Evolutionary conservation across 2,329 filamentous ascomycete genomes (phyloP).

Genomic region (Nemania diffusa): DNA sequence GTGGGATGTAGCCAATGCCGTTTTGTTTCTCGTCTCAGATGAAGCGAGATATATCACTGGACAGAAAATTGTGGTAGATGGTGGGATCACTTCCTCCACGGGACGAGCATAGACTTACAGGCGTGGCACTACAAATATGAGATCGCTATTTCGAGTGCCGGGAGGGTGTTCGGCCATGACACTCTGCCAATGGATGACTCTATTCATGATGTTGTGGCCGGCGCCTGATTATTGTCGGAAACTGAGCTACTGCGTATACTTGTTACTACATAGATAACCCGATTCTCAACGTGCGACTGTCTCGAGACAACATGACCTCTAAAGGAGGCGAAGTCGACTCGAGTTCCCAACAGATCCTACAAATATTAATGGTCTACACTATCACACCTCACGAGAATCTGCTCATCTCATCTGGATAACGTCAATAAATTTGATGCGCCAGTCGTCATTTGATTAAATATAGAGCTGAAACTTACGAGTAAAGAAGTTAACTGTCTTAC

Average conservation of each 20-base stretch:
- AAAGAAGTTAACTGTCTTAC: not conserved
- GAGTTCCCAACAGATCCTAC: too few relatives aligned
- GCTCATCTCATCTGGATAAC: not conserved
- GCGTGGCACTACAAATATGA: not conserved
- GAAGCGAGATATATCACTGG: slow-evolving; percentile 71
- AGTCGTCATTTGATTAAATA: not conserved
- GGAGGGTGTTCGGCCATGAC: not conserved
- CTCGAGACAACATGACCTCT: too few relatives aligned
- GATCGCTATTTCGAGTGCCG: not conserved
- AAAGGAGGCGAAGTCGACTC: too few relatives aligned
- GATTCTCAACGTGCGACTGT: too few relatives aligned
- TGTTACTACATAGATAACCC: too few relatives aligned
- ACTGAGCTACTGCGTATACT: too few relatives aligned
- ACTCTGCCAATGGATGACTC: too few relatives aligned
- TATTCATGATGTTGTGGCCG: too few relatives aligned
- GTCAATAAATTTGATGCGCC: not conserved
- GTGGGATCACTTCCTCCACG: slow-evolving; percentile 56
- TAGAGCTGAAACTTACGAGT: not conserved
- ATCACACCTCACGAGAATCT: not conserved
- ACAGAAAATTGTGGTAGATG: slow-evolving; percentile 62
- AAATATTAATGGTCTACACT: too few relatives aligned
- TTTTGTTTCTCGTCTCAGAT: slow-evolving; percentile 66
- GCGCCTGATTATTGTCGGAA: too few relatives aligned
- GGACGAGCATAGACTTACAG: slow-evolving; percentile 37
- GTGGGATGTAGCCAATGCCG: slow-evolving; percentile 68